A percentile compares a stretch with the other conserved stretches of the same genome.
phyloP scores from a whole-genome alignment of 805 yeast species.

The Brettanomyces naardenensis region DNA sequence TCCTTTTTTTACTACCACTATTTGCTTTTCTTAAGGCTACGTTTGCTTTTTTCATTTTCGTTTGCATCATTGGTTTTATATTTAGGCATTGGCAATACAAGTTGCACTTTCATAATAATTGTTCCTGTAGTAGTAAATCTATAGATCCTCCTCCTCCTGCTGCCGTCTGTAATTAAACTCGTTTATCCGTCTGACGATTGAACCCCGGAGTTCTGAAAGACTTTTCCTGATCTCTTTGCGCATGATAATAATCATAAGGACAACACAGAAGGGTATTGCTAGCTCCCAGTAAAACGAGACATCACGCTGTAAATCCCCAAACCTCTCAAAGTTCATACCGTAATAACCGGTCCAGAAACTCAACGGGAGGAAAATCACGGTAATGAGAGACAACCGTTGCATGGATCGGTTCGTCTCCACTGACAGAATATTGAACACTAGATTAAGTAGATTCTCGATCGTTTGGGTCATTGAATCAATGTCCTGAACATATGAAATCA shows the following conservation, averaged over 20 bases:
- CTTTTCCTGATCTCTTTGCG: constrained; percentile 17
- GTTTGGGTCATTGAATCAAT: constrained; percentile 46
- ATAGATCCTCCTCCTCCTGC: not conserved
- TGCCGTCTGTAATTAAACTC: not conserved
- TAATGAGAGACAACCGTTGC: constrained; percentile 44
- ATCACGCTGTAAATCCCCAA: constrained; percentile 30
- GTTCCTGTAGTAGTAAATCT: too few relatives aligned
- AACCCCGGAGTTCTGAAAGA: constrained; percentile 6
- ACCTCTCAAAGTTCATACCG: constrained; percentile 45
- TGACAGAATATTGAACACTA: constrained; percentile 51
- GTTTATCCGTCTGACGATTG: constrained; percentile 3
- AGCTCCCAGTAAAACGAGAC: constrained; percentile 41
- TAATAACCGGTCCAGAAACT: constrained; percentile 57
- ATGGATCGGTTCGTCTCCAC: constrained; percentile 49
- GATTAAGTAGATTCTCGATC: constrained; percentile 40
- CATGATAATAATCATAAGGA: constrained; percentile 28
- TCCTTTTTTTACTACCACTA: too few relatives aligned
- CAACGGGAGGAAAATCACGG: constrained; percentile 51
- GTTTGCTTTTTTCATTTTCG: too few relatives aligned
- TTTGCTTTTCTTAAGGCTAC: too few relatives aligned
- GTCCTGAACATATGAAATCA: constrained; percentile 42
- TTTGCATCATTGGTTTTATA: too few relatives aligned
- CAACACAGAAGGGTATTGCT: constrained; percentile 34
- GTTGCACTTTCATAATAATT: too few relatives aligned
- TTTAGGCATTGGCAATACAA: too few relatives aligned